Percentiles rank a stretch among this genome's conserved stretches.
Evolutionary conservation across 139 green algal genomes (phyloP).

Genomic region (Coelastrella sp.): DNA sequence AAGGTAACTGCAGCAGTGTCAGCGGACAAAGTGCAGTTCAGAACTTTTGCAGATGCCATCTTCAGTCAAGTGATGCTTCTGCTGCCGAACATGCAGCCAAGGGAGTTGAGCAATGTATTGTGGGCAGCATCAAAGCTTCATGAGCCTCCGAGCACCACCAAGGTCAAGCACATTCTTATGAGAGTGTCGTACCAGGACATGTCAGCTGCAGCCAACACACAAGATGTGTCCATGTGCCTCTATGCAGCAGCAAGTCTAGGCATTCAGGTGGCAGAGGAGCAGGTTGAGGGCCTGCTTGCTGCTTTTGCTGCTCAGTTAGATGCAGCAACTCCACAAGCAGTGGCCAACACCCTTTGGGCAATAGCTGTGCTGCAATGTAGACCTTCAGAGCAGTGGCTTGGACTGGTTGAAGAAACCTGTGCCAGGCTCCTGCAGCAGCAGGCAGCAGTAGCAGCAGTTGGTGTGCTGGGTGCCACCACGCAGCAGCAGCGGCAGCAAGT

Average conservation of each 20-base stretch:
- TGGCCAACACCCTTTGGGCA: constrained; percentile 42
- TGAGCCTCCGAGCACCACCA: background rate
- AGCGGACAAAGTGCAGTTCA: background rate
- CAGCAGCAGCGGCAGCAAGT: constrained; percentile 9
- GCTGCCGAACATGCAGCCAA: background rate
- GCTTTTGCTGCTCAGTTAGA: background rate
- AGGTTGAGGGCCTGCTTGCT: constrained; percentile 14
- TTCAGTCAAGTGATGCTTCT: constrained; percentile 9
- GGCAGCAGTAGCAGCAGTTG: constrained; percentile 3
- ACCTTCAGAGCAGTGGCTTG: constrained; percentile 26
- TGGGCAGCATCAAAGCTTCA: constrained; percentile 38
- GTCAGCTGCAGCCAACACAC: background rate
- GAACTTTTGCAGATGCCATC: background rate
- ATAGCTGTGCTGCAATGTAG: constrained; percentile 32
- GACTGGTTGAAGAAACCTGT: background rate
- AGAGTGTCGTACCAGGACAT: background rate
- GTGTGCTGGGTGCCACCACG: background rate
- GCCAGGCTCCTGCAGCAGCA: constrained; percentile 26
- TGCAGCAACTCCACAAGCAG: constrained; percentile 23
- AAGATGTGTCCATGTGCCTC: constrained; percentile 36
- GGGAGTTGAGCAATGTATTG: constrained; percentile 9
- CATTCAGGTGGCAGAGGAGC: constrained; percentile 22
- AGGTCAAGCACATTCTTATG: background rate
- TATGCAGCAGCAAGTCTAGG: constrained; percentile 11
- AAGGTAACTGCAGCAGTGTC: background rate